Conservation (phyloP, 306 rosid genomes). For the Vicia villosa region DNA sequence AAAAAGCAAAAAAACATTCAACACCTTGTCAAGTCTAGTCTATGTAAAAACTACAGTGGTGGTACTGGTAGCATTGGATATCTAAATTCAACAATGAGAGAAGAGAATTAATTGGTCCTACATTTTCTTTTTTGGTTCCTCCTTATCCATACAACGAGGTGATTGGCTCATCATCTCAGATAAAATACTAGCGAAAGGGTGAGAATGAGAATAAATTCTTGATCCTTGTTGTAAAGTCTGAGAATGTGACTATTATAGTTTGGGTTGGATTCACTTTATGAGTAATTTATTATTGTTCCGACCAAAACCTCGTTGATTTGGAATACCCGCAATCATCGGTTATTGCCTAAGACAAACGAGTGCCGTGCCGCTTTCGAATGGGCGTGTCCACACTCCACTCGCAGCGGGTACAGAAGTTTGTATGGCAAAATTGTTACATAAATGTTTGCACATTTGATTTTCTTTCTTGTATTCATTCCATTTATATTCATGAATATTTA, state of each 20-base stretch:
- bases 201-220: too few species aligned
- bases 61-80: not conserved
- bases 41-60: slow-evolving; percentile 9
- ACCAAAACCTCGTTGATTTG: slow-evolving; percentile 44
- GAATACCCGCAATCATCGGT: slow-evolving; percentile 58
- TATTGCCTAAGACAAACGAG: not conserved
- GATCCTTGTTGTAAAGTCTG: too few species aligned
- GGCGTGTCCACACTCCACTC: slow-evolving; percentile 6
- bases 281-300: not conserved
- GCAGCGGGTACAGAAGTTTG: too few species aligned
- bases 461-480: too few species aligned
- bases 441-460: too few species aligned
- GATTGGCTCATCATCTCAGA: slow-evolving; percentile 31
- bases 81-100: slow-evolving; percentile 11
- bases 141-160: slow-evolving; percentile 14
- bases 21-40: not conserved
- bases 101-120: slow-evolving; percentile 25
- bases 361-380: not conserved
- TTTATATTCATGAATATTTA: too few species aligned
- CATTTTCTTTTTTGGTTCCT: not conserved
- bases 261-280: not conserved
- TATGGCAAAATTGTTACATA: too few species aligned
- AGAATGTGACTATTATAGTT: too few species aligned
- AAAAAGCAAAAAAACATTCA: not conserved
- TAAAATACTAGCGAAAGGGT: too few species aligned